Conservation (phyloP, 2,329 filamentous ascomycete species). For the Claviceps sp. region DNA sequence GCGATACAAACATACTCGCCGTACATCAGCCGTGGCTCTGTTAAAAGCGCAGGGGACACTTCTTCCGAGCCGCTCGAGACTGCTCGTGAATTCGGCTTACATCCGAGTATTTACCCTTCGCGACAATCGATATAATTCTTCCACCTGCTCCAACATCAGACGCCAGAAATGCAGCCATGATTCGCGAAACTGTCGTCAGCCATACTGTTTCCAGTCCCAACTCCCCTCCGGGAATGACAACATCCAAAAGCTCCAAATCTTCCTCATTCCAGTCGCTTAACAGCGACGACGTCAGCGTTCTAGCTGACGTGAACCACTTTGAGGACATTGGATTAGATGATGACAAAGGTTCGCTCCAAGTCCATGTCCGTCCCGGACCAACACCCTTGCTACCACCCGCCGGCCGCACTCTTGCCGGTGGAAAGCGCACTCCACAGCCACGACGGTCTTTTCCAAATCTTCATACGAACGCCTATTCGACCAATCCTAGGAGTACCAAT, state of each 20-base stretch:
- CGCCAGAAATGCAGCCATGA: slow-evolving; percentile 22
- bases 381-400: slow-evolving; percentile 12
- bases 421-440: slow-evolving; percentile 14
- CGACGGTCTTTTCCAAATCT: slow-evolving; percentile 33
- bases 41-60: background rate
- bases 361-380: slow-evolving; percentile 22
- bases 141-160: background rate
- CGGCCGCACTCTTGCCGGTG: slow-evolving; percentile 18
- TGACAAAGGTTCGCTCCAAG: slow-evolving; percentile 34
- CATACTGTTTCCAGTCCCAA: slow-evolving; percentile 18
- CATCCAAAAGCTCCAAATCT: slow-evolving; percentile 80
- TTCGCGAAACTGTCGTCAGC: slow-evolving; percentile 18
- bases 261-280: slow-evolving; percentile 75
- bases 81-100: background rate
- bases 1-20: background rate
- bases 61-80: background rate
- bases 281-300: slow-evolving; percentile 56
- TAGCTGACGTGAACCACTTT: slow-evolving; percentile 69
- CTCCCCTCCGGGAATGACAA: slow-evolving; percentile 49
- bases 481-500: slow-evolving; percentile 39
- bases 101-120: background rate
- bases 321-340: slow-evolving; percentile 87
- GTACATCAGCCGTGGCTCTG: background rate
- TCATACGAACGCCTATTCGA: slow-evolving; percentile 29
- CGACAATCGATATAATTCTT: background rate